Base-by-base conservation (phyloP, 2,329 filamentous ascomycete genomes). In the Truncatella angustata region DNA sequence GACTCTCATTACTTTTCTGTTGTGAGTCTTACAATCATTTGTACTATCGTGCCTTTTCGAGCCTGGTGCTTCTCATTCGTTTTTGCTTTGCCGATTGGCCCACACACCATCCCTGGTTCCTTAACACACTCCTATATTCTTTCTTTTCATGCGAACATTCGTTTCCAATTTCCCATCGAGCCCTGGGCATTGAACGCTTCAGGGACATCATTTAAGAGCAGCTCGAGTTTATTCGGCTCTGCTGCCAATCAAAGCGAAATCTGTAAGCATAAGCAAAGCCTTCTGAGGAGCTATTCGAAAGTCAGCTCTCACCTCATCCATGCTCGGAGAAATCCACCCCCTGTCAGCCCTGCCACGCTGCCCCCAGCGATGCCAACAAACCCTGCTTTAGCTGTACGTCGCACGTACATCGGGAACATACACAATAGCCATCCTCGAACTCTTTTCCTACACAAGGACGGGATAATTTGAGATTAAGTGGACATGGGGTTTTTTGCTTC, bases 1-100 rank as follows among this genome's bases (percentile, higher is more conserved):
- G 20, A 85, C 85, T 54, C 81, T 88, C 59, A 79, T 87, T 65
- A 87, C 85, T 55, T 88, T 88, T 67, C 77, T 84, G 70, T 70
- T 86, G 84, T 86, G 74, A 81, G 82, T 84, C 52, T 50, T 63
- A 48, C 34, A n/a, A n/a, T n/a, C n/a, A 20, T 16, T 52, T 61
- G 61, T 52, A 62, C 53, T 53, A 60, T 56, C 58, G 50, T 56
- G 59, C 56, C 55, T 51, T 59, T 54, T 52, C 54, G 24, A 51
- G 50, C 51, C 58, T 44, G 46, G 44, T n/a, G 50, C 46, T 47
- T 52, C 49, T 36, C 45, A 30, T 26, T 53, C 53, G 48, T 56
- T 55, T 59, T 54, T 45, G 51, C 32, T 58, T 52, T 51, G 44
- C 58, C 42, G 45, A 45, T 54, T 60, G 54, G 59, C 57, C 55